Conservation (phyloP, 768 basidiomycete genomes). For the Rubroboletus pulcherrimus region DNA sequence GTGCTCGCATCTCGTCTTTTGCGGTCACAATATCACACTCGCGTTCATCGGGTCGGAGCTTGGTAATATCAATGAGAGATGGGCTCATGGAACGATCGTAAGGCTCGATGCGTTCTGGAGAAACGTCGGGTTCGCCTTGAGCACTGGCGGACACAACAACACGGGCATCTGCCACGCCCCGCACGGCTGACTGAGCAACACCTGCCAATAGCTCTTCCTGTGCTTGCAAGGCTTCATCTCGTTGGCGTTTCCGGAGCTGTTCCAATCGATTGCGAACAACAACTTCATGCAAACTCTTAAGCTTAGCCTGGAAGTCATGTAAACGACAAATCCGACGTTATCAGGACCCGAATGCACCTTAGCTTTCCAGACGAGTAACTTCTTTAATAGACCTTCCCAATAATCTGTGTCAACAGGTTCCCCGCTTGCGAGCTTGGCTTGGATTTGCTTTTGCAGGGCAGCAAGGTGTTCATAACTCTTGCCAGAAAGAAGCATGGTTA, state of each 20-base stretch:
- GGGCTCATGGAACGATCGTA: slow-evolving; percentile 90
- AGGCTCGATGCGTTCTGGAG: slow-evolving; percentile 65
- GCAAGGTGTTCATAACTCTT: slow-evolving; percentile 85
- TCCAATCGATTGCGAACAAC: slow-evolving; percentile 95
- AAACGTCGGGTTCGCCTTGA: slow-evolving; percentile 34
- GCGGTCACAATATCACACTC: slow-evolving; percentile 75
- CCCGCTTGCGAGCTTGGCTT: slow-evolving; percentile 82
- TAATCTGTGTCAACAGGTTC: slow-evolving; percentile 97
- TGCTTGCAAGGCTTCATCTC: slow-evolving; percentile 92
- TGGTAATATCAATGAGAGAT: slow-evolving; percentile 64
- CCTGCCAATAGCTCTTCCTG: slow-evolving; percentile 87
- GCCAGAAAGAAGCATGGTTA: slow-evolving; percentile 73
- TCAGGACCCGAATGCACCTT: slow-evolving; percentile 51
- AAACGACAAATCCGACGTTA: background rate
- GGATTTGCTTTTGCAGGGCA: slow-evolving; percentile 79
- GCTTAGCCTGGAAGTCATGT: slow-evolving; percentile 61
- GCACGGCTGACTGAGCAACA: slow-evolving; percentile 58
- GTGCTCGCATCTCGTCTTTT: slow-evolving; percentile 53
- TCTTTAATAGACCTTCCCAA: slow-evolving; percentile 92
- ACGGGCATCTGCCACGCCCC: slow-evolving; percentile 37
- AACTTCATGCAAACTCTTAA: slow-evolving; percentile 90
- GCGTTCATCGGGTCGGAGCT: slow-evolving; percentile 71
- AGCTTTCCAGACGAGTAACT: slow-evolving; percentile 93
- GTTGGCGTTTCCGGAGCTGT: slow-evolving; percentile 90
- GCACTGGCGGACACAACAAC: slow-evolving; percentile 32